Evolutionary conservation across 1,284 basidiomycete species (phyloP).

Genomic region (Athelia sp.): DNA sequence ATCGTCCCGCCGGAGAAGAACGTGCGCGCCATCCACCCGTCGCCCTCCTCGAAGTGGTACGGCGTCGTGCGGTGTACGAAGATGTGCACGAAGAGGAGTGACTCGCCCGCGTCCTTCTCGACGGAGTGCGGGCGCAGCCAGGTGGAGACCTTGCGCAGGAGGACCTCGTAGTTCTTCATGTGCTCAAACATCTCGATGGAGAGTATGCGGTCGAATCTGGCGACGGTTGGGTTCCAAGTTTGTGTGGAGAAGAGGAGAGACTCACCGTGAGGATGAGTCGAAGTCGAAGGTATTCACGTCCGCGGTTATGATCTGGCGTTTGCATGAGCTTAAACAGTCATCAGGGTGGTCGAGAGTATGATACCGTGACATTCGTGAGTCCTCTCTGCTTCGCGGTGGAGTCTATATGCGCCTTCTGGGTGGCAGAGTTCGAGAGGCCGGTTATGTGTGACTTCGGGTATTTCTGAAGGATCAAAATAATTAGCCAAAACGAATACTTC

Average conservation of each 20-base stretch:
- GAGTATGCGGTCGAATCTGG: constrained; percentile 69
- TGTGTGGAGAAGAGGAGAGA: constrained; percentile 5
- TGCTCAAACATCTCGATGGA: constrained; percentile 87
- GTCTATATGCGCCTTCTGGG: constrained; percentile 71
- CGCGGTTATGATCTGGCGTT: constrained; percentile 56
- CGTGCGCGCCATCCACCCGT: constrained; percentile 76
- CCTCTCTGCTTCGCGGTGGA: constrained; percentile 45
- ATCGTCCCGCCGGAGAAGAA: constrained; percentile 75
- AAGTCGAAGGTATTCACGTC: constrained; percentile 72
- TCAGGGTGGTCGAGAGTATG: not conserved
- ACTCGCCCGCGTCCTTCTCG: constrained; percentile 20
- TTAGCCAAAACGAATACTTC: not conserved
- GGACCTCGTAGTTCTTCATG: constrained; percentile 72
- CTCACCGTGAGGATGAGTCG: constrained; percentile 40
- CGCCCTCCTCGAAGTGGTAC: constrained; percentile 71
- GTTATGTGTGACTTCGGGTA: constrained; percentile 66
- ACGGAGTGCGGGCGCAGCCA: constrained; percentile 53
- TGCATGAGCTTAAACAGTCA: not conserved
- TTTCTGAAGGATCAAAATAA: too few species aligned
- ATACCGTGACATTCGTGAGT: constrained; percentile 53
- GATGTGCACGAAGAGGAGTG: constrained; percentile 70
- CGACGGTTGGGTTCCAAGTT: constrained; percentile 1
- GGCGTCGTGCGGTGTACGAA: constrained; percentile 68
- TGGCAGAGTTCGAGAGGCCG: constrained; percentile 68
- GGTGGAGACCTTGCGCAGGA: constrained; percentile 62